Base-by-base conservation (phyloP, 176 grass and related monocot species). In the Dactylis glomerata region DNA sequence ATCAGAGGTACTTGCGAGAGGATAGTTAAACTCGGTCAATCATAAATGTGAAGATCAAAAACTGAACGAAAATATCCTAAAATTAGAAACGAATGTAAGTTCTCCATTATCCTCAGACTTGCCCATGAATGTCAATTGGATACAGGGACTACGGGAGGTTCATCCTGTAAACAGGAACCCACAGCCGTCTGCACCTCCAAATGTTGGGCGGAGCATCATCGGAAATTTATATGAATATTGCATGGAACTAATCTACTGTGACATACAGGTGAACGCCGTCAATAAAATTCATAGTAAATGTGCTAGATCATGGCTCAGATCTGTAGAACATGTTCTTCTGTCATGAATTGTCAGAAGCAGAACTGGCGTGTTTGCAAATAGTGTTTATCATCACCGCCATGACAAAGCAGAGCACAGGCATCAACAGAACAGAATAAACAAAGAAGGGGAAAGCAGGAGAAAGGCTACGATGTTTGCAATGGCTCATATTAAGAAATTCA, bases 331-430 rank as follows among this genome's bases (percentile, higher is more conserved):
- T 71, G 76, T 86, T 64, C 68, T n/a, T 92, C 90, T 8, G 38
- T 95, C 90, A 92, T n/a, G 87, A 90, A 92, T 86, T 90, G 3
- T 95, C 88, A 86, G 93, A 95, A 95, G 93, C 88, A 92, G 85
- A 90, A 90, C 93, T 88, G 90, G 93, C 88, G 9, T 94, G 58
- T 88, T 83, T 88, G 86, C 87, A 84, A 80, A 46, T 42, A 47
- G 22, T 49, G 77, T 72, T 69, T 87, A 42, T 92, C 90, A 77
- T 95, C 93, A 88, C 40, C 13, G 76, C 64, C 82, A 62, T 51
- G 38, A 12, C n/a, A 17, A 22, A 45, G 6, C 59, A 32, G 14
- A 63, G 59, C 9, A 30, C 5, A n/a, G 3, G 31, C 67, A 75
- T 12, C 0, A 33, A 19, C 0, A 5, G 0, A 8, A 24, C 0